Evolutionary conservation across 2,329 filamentous ascomycete species (phyloP).

Genomic region (Phialophora expanda): DNA sequence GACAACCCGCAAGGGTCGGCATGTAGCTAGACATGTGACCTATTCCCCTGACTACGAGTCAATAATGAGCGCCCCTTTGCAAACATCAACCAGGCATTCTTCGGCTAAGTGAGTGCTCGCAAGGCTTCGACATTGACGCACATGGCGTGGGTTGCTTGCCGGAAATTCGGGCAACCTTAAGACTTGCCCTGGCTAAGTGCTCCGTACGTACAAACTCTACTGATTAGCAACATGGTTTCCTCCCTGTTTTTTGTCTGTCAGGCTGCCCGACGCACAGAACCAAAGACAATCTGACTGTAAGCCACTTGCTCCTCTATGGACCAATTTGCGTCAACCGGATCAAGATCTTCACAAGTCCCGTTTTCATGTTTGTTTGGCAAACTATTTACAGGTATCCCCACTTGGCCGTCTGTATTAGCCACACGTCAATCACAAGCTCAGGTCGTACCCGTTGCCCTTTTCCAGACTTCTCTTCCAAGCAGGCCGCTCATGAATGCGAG

Average conservation of each 20-base stretch:
- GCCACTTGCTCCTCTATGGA: not conserved
- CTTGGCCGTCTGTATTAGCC: not conserved
- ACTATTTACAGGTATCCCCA: not conserved
- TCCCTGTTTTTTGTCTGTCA: too few relatives aligned
- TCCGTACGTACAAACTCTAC: not conserved
- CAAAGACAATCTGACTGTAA: not conserved
- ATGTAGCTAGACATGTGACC: too few relatives aligned
- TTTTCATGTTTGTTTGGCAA: not conserved
- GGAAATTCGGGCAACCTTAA: not conserved
- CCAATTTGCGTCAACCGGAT: not conserved
- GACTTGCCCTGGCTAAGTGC: not conserved
- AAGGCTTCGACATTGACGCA: not conserved
- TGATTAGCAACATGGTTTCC: too few relatives aligned
- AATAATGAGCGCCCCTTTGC: too few relatives aligned
- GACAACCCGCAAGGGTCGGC: too few relatives aligned
- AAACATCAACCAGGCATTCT: too few relatives aligned
- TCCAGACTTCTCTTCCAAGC: conserved; percentile 38
- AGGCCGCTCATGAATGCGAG: conserved; percentile 33
- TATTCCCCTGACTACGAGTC: too few relatives aligned
- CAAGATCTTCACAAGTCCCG: not conserved
- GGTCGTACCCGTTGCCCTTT: conserved; percentile 37
- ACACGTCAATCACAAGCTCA: not conserved
- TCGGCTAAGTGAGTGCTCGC: too few relatives aligned
- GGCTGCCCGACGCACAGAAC: too few relatives aligned
- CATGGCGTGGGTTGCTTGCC: not conserved